Percentiles rank a stretch among this genome's conserved stretches.
Conservation (phyloP, 176 grass and related monocot species). For the Carex scoparia region DNA sequence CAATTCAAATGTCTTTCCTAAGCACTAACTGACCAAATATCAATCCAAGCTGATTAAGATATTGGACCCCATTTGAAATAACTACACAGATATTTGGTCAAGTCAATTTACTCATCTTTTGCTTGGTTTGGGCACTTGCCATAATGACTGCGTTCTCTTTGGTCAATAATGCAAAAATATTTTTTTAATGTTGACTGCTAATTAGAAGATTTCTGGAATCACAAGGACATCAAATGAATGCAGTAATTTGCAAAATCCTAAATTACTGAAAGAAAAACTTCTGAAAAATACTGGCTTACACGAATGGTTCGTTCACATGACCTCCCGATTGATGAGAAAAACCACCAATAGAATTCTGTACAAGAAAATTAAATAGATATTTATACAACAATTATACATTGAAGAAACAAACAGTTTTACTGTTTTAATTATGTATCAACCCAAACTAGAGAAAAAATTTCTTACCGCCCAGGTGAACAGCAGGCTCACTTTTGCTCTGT, state of each 20-base stretch:
- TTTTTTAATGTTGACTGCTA: background rate
- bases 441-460: constrained; percentile 13
- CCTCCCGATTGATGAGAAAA: constrained; percentile 77
- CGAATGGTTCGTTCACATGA: constrained; percentile 91
- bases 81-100: background rate
- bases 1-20: background rate
- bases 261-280: background rate
- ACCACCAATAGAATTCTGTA: constrained; percentile 91
- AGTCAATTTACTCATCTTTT: background rate
- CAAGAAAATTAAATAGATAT: constrained; percentile 26
- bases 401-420: too few species aligned
- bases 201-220: background rate
- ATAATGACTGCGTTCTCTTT: background rate
- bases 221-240: background rate
- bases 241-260: constrained; percentile 16
- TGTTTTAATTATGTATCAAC: background rate
- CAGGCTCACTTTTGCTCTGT: constrained; percentile 91
- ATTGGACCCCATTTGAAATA: background rate
- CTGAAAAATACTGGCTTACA: constrained; percentile 44
- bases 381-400: background rate
- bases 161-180: background rate
- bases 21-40: background rate
- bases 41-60: background rate
- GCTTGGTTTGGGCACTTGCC: background rate
- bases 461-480: constrained; percentile 87